Percentiles rank a stretch among this genome's conserved stretches.
These are phyloP conservation scores for Inonotus hispidus DNA, from an alignment of 1,284 basidiomycete species.

Conservation along the genomic window DNA sequence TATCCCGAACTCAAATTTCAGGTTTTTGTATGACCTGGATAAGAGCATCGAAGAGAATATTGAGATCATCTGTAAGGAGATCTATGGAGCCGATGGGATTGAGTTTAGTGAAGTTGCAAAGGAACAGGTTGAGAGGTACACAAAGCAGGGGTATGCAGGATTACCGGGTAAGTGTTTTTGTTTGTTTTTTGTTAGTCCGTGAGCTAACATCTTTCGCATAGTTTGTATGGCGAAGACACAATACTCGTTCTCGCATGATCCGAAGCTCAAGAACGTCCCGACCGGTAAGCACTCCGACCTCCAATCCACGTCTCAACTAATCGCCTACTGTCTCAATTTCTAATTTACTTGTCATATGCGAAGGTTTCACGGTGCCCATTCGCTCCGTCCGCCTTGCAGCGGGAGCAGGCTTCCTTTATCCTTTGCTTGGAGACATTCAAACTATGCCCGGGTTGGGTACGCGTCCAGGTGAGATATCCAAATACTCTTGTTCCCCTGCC, in stretches of 20 bases:
- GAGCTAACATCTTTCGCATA: slow-evolving; percentile 25
- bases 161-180: slow-evolving; percentile 63
- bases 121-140: slow-evolving; percentile 89
- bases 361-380: slow-evolving; percentile 91
- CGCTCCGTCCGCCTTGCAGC: slow-evolving; percentile 85
- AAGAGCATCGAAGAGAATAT: slow-evolving; percentile 87
- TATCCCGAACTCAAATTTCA: slow-evolving; percentile 81
- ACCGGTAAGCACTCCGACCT: slow-evolving; percentile 37
- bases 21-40: slow-evolving; percentile 86
- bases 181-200: slow-evolving; percentile 12
- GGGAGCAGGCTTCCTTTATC: slow-evolving; percentile 95
- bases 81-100: slow-evolving; percentile 90
- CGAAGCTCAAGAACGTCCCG: slow-evolving; percentile 87
- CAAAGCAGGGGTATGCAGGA: slow-evolving; percentile 79
- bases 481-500: neutral
- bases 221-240: slow-evolving; percentile 99
- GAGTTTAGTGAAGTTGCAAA: slow-evolving; percentile 78
- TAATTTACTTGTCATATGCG: neutral
- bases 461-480: slow-evolving; percentile 60
- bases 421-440: slow-evolving; percentile 91
- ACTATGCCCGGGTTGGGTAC: slow-evolving; percentile 98
- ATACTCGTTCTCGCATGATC: slow-evolving; percentile 92
- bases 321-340: too few relatives aligned
- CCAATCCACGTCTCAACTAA: neutral
- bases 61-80: slow-evolving; percentile 77